phyloP scores from a whole-genome alignment of 1,284 basidiomycete genomes.

The Fomitopsis pinicola region DNA sequence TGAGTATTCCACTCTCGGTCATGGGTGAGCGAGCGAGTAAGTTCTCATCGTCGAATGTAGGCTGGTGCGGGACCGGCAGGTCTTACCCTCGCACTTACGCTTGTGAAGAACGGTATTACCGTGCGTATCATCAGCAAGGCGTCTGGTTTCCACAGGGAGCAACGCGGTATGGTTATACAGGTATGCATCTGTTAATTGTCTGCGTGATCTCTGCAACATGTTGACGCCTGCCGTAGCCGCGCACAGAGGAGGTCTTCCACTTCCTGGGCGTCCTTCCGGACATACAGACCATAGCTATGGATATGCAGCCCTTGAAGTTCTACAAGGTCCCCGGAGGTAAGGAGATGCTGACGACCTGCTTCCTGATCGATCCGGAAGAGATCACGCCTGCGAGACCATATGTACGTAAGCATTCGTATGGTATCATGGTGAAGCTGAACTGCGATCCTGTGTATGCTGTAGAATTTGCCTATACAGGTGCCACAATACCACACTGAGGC shows the following conservation, averaged over 20 bases:
- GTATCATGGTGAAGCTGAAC: background rate
- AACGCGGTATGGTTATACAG: conserved; percentile 23
- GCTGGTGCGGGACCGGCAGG: conserved; percentile 21
- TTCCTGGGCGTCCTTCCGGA: conserved; percentile 13
- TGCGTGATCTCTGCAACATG: background rate
- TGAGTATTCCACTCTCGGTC: background rate
- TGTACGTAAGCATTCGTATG: conserved; percentile 12
- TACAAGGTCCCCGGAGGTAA: conserved; percentile 13
- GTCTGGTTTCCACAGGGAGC: conserved; percentile 10
- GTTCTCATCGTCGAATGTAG: conserved; percentile 2
- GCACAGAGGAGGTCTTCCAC: conserved; percentile 13
- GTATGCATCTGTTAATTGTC: conserved; percentile 8
- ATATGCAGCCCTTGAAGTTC: background rate
- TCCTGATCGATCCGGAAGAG: background rate
- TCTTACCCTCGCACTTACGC: conserved; percentile 16
- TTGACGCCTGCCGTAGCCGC: conserved; percentile 6
- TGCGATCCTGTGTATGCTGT: background rate
- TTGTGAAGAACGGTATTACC: conserved; percentile 16
- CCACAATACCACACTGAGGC: conserved; percentile 24
- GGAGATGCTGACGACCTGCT: conserved; percentile 4
- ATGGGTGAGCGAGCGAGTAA: background rate
- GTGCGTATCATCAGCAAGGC: conserved; percentile 33
- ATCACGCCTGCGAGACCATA: conserved; percentile 16
- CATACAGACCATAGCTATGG: background rate
- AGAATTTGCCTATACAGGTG: conserved; percentile 14